Evolutionary conservation across 164 flowering plant genomes (phyloP), one percentile per base, ranked within the genome.

Genomic region (Hamamelis virginiana): DNA sequence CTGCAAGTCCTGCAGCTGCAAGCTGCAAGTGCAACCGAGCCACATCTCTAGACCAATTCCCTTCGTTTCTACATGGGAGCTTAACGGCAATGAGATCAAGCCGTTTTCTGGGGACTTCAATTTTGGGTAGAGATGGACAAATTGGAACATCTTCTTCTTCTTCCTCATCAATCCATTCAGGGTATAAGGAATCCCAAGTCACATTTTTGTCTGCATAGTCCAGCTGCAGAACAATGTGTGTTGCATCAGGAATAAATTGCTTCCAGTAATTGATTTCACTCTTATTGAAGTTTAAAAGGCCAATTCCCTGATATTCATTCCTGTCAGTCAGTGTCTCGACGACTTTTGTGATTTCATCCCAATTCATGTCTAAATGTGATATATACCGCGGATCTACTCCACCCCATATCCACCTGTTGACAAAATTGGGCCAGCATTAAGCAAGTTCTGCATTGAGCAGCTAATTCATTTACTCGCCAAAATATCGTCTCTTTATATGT

Each of bases 141-240:
- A 66, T 56, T 16, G 91, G 94, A 13, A 88, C 84, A 41, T 83
- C 89, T 1, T 62, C 59, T 33, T 84, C 90, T 63, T 87, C 82
- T 62, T 87, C 90, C 78, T 89, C 91, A 27, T 89, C 91, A 5
- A 89, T 85, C 94, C 94, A 89, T 70, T 87, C 94, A 0, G 91
- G 94, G 45, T 79, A 83, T n/a, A 87, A 57, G 5, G 88, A 67
- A 9, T 87, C 85, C 92, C 92, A 88, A 0, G 88, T 84, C 12
- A 88, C 68, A 53, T 83, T 80, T 23, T 55, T 62, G 0, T 70
- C 77, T 19, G 74, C 84, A 62, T 75, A 59, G 60, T 80, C 77
- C 23, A 86, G 59, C 14, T 68, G 66, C 61, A 88, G 77, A 21
- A 57, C 62, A 25, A 72, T 47, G 47, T 80, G 81, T 58, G 68